Evolutionary conservation across 2,329 filamentous ascomycete species (phyloP).

Genomic region (Annulohypoxylon truncatum): DNA sequence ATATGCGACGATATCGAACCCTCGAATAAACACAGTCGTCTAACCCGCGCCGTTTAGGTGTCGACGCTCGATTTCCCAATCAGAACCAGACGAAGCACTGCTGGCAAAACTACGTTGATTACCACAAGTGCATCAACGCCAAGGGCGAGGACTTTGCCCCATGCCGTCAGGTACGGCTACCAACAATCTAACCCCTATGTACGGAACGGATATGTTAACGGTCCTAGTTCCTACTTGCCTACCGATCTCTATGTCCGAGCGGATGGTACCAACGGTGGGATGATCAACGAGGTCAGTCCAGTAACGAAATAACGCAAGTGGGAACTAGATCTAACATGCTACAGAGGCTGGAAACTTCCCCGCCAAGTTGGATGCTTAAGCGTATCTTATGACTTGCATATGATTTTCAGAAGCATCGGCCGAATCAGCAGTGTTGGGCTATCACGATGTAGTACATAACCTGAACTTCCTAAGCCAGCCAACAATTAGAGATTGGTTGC

Average conservation of each 20-base stretch:
- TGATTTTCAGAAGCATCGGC: slow-evolving; percentile 14
- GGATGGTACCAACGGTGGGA: slow-evolving; percentile 96
- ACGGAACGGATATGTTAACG: slow-evolving; percentile 44
- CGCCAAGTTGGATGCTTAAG: slow-evolving; percentile 70
- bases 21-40: slow-evolving; percentile 5
- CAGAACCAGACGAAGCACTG: slow-evolving; percentile 99
- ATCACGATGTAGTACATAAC: slow-evolving; percentile 46
- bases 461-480: slow-evolving; percentile 41
- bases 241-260: slow-evolving; percentile 96
- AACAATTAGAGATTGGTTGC: slow-evolving; percentile 43
- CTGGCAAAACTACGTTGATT: slow-evolving; percentile 99
- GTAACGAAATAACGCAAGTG: slow-evolving; percentile 51
- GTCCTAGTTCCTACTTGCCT: slow-evolving; percentile 90
- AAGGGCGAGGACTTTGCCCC: slow-evolving; percentile 99
- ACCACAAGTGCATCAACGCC: slow-evolving; percentile 99
- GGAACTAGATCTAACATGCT: slow-evolving; percentile 44
- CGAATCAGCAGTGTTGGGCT: slow-evolving; percentile 31
- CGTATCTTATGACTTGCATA: slow-evolving; percentile 5
- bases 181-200: background rate
- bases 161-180: slow-evolving; percentile 83
- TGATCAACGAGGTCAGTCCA: slow-evolving; percentile 90
- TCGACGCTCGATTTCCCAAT: slow-evolving; percentile 99
- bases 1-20: slow-evolving; percentile 7
- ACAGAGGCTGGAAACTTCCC: slow-evolving; percentile 77
- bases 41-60: slow-evolving; percentile 70